Evolutionary conservation across 306 rosid genomes (phyloP).

Genomic region (Citrullus colocynthis): DNA sequence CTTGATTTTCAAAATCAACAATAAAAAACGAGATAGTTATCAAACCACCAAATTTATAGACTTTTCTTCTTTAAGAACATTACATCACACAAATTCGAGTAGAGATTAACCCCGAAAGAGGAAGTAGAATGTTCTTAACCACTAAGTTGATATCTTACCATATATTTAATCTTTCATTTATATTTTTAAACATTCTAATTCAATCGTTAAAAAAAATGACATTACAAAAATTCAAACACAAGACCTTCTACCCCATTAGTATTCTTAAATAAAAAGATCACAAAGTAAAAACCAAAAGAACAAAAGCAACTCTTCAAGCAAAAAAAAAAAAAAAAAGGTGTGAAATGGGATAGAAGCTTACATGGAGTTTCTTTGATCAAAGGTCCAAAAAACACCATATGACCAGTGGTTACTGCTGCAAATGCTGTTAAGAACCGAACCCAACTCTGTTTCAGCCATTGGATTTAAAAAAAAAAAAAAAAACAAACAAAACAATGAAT

Average conservation of each 20-base stretch:
- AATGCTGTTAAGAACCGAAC: slow-evolving; percentile 40
- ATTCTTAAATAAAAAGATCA: background rate
- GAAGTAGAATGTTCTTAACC: too few species aligned
- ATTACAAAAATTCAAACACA: background rate
- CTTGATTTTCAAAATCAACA: background rate
- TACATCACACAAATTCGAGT: background rate
- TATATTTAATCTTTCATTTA: too few species aligned
- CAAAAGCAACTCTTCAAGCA: background rate
- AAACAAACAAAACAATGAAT: slow-evolving; percentile 3
- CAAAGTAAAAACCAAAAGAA: background rate
- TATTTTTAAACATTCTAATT: too few species aligned
- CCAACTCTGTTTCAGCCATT: slow-evolving; percentile 27
- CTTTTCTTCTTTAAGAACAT: background rate
- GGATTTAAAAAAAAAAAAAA: slow-evolving; percentile 6
- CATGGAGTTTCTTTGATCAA: slow-evolving; percentile 48
- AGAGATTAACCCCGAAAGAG: too few species aligned
- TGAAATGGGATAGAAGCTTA: slow-evolving; percentile 17
- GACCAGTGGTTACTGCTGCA: slow-evolving; percentile 54
- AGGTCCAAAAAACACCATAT: slow-evolving; percentile 75
- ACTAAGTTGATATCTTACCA: too few species aligned
- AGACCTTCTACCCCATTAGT: background rate
- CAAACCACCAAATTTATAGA: too few species aligned
- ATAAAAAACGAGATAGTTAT: background rate
- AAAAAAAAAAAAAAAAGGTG: background rate
- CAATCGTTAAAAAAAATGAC: background rate